Conservation (phyloP, 805 yeast genomes). For the Suhomyces sp. region DNA sequence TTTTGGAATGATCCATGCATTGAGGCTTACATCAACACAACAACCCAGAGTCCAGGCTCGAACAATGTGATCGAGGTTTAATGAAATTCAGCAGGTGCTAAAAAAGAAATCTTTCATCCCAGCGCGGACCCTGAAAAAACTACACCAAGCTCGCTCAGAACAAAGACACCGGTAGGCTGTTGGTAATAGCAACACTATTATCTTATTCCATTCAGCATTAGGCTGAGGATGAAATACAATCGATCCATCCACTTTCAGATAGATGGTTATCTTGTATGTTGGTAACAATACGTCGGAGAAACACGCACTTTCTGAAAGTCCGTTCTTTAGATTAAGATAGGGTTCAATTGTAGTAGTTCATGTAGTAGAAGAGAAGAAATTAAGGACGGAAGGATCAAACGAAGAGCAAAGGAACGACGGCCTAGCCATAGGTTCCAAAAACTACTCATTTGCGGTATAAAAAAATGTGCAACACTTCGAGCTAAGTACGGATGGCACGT, state of each 20-base stretch:
- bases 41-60: neutral
- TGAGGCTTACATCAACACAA: neutral
- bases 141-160: neutral
- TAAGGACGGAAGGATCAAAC: neutral
- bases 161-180: neutral
- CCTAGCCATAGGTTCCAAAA: neutral
- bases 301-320: neutral
- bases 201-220: neutral
- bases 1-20: neutral
- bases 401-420: neutral
- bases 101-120: neutral
- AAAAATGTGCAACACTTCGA: neutral
- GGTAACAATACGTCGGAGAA: neutral
- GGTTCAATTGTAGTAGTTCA: neutral
- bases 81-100: neutral
- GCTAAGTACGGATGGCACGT: neutral
- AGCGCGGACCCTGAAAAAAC: neutral
- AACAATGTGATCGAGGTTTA: neutral
- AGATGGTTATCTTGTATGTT: neutral
- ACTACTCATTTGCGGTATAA: neutral
- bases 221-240: neutral
- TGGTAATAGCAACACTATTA: neutral
- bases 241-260: neutral
- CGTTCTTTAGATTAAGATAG: neutral
- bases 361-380: neutral